Conservation (phyloP, 1,139 yeast genomes). For the Saccharomyces pastorianus region DNA sequence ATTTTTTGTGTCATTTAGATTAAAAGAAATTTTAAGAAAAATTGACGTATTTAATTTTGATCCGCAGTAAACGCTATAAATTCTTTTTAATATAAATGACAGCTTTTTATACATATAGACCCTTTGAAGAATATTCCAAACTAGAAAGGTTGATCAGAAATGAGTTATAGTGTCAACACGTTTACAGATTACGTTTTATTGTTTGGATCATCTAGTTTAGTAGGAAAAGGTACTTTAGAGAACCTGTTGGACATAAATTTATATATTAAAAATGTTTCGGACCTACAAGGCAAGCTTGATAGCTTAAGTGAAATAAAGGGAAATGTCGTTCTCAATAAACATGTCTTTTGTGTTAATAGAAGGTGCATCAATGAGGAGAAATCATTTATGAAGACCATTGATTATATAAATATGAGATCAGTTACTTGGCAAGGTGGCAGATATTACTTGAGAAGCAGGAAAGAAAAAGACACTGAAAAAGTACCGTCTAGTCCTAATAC, state of each 20-base stretch:
- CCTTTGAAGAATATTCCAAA: neutral
- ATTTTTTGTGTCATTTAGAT: neutral
- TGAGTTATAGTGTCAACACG: neutral
- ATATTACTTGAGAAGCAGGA: neutral
- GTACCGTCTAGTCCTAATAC: neutral
- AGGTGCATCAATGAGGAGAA: neutral
- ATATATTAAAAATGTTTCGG: conserved; percentile 6
- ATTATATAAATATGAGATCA: neutral
- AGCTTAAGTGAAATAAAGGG: neutral
- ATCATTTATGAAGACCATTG: neutral
- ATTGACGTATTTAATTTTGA: neutral
- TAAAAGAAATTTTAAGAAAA: too few relatives aligned
- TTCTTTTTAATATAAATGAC: too few relatives aligned
- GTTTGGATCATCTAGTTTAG: conserved; percentile 14
- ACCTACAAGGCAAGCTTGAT: conserved; percentile 6
- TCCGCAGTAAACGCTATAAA: neutral
- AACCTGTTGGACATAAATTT: conserved; percentile 8
- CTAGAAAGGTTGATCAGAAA: neutral
- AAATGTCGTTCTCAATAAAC: neutral
- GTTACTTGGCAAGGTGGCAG: neutral
- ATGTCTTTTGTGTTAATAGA: conserved; percentile 4
- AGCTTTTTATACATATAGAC: too few relatives aligned
- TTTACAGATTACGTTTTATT: conserved; percentile 9
- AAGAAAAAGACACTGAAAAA: neutral
- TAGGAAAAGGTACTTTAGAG: conserved; percentile 10